Evolutionary conservation across 306 rosid species (phyloP).

Genomic region (Abrus pulchellus): DNA sequence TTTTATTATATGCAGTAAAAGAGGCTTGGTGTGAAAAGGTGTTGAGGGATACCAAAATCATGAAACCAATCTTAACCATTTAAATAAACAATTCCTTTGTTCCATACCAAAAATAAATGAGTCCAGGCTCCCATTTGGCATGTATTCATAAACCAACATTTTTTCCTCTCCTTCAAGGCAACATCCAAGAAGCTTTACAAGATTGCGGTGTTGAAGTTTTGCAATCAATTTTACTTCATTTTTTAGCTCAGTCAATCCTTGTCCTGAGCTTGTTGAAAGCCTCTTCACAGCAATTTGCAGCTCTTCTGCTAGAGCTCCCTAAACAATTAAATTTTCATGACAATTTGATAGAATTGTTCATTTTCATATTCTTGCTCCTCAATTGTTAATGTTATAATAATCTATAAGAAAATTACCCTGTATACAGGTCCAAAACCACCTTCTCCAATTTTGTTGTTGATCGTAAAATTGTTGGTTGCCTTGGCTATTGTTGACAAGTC

Average conservation of each 20-base stretch:
- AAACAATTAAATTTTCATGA: conserved; percentile 6
- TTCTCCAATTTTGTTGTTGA: conserved; percentile 62
- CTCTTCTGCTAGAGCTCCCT: conserved; percentile 61
- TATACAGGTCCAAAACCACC: conserved; percentile 76
- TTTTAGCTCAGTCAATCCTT: conserved; percentile 58
- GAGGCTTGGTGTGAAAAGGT: not conserved
- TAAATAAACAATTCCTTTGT: not conserved
- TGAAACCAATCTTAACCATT: conserved; percentile 1
- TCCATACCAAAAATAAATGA: conserved; percentile 61
- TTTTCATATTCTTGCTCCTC: not conserved
- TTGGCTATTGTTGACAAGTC: conserved; percentile 53
- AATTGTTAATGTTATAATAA: conserved; percentile 16
- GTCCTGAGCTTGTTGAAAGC: conserved; percentile 61
- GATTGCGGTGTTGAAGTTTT: conserved; percentile 71
- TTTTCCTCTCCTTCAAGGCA: conserved; percentile 62
- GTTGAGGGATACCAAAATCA: not conserved
- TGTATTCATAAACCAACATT: conserved; percentile 58
- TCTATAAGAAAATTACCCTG: conserved; percentile 44
- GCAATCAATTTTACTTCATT: conserved; percentile 66
- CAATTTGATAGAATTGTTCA: not conserved
- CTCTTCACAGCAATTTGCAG: conserved; percentile 67
- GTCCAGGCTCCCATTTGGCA: conserved; percentile 59
- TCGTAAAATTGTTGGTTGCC: conserved; percentile 59
- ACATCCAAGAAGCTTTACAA: conserved; percentile 66
- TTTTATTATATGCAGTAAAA: not conserved